Base-by-base conservation (phyloP, 2,329 filamentous ascomycete genomes). In the Metarhizium album region DNA sequence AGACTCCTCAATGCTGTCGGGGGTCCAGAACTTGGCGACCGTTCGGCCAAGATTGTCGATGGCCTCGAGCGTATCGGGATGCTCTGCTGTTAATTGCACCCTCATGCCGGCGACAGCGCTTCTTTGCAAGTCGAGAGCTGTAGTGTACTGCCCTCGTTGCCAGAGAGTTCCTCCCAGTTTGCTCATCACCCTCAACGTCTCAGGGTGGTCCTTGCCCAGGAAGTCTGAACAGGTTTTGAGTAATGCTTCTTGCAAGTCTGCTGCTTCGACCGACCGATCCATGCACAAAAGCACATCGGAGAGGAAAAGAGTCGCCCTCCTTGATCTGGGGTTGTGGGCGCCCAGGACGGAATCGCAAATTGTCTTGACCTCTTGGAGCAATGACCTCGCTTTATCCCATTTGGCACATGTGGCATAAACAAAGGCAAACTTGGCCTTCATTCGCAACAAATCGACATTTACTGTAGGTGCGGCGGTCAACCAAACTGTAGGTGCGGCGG, bases 1-100 rank as follows among this genome's bases (percentile, higher is more conserved):
- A 1, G 51, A 38, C 18, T 16, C 18, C 6, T 29, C 20, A 38
- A 52, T 42, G 23, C 49, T 23, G 3, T 49, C 16, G 3, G 9
- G n/a, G 20, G 14, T 23, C 46, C 47, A 52, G 20, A 52, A 52
- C 43, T 52, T 52, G 18, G 5, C 3, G 3, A 49, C 23, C 2
- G 51, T 52, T 11, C 24, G 40, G 20, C 40, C 51, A 29, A 49
- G 29, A 40, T 52, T 14, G 23, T 52, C 51, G 31, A 46, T 49
- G 2, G 31, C 42, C 13, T 40, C 18, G 18, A 49, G 40, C 13
- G 29, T 22, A 20, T 46, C 51, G 23, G 33, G 8, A 18, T 52
- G 37, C 4, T 48, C 22, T n/a, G 8, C 16, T 5, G n/a, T 13
- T 16, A 14, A 16, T 6, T 29, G 13, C 42, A 13, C 14, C 18